Evolutionary conservation across 352 stramenopile species (phyloP), one percentile per base, ranked within the genome.

Genomic region (Thraustochytrium sp.): DNA sequence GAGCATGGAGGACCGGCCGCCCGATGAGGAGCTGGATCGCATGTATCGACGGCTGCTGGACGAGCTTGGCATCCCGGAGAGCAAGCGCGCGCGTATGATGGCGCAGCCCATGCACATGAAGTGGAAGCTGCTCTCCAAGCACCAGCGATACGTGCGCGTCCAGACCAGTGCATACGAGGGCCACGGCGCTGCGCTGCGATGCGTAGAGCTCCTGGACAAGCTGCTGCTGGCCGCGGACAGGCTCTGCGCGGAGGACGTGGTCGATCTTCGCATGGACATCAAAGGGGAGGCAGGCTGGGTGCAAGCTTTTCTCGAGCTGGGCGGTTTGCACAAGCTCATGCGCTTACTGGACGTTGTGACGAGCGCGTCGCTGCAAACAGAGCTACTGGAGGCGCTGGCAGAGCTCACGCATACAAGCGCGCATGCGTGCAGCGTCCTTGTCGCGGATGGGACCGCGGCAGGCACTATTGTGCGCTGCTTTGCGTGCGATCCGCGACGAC

Each of bases 61-160:
- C 48, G 68, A 80, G 51, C 68, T 80, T 16, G 31, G 53, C 18
- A 80, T 80, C 26, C 68, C 68, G 51, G 68, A 63, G 31, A 46
- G n/a, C 29, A 80, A 80, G 34, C 42, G 68, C 16, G n/a, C 16
- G 18, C 31, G 44, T 16, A 80, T 80, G 68, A 63, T 80, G 63
- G 46, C 68, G 26, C 68, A 80, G 68, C 68, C 68, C 46, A 80
- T 80, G 68, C 68, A 80, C 51, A 80, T 80, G 68, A 80, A 80
- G 46, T 80, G 68, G 68, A 80, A 80, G 31, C 51, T 80, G 38
- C 68, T 80, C 34, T 80, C 68, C 49, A 80, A 80, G 38, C 68
- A 80, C 38, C 68, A 80, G 68, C 68, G 68, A 23, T 80, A 80
- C 34, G 68, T 80, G 16, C 68, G 68, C 37, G 68, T 80, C 5